A percentile compares a stretch with the other conserved stretches of the same genome.
These are phyloP conservation scores for Candida germanica DNA, from an alignment of 805 yeast genomes.

Conservation along the genomic window DNA sequence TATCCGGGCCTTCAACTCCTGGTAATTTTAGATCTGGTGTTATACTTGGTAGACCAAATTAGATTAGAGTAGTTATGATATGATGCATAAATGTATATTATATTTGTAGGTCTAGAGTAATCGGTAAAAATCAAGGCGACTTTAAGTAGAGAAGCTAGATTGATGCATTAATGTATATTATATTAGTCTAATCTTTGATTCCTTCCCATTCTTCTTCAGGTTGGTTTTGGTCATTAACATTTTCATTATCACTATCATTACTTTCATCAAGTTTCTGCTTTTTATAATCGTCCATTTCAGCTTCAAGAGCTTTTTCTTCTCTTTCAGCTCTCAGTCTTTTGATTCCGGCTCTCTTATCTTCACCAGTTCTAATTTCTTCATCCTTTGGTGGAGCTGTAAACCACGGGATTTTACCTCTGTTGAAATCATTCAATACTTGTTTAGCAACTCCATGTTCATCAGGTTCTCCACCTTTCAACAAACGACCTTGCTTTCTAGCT, in stretches of 20 bases:
- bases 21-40: slow-evolving; percentile 20
- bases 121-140: too few relatives aligned
- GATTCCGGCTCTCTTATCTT: slow-evolving; percentile 50
- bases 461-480: slow-evolving; percentile 96
- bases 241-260: slow-evolving; percentile 13
- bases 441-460: slow-evolving; percentile 93
- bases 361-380: slow-evolving; percentile 54
- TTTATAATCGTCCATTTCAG: slow-evolving; percentile 19
- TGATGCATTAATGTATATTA: slow-evolving; percentile 2
- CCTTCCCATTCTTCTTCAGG: slow-evolving; percentile 25
- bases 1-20: slow-evolving; percentile 24
- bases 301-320: slow-evolving; percentile 31
- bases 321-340: slow-evolving; percentile 54
- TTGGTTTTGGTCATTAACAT: slow-evolving; percentile 14
- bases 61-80: slow-evolving; percentile 2
- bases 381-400: slow-evolving; percentile 90
- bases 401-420: slow-evolving; percentile 98
- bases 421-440: slow-evolving; percentile 87
- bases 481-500: slow-evolving; percentile 90
- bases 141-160: background rate
- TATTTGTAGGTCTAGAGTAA: background rate
- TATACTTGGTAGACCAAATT: slow-evolving; percentile 30
- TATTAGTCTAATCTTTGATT: slow-evolving; percentile 19
- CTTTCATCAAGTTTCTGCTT: slow-evolving; percentile 15
- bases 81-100: slow-evolving; percentile 8